phyloP scores from a whole-genome alignment of 2,329 filamentous ascomycete genomes.

The Thelonectria rubi region DNA sequence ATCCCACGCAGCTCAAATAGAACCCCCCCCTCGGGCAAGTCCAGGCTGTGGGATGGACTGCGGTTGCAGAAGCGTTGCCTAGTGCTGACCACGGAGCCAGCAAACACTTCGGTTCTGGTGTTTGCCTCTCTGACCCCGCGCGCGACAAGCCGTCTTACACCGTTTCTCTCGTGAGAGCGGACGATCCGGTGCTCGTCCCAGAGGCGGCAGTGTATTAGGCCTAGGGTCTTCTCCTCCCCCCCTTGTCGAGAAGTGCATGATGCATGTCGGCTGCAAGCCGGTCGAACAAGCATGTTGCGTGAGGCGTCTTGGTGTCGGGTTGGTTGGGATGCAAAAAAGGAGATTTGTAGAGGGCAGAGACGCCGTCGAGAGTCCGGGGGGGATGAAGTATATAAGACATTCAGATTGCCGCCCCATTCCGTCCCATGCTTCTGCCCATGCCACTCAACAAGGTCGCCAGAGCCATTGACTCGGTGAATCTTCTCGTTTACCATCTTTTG shows the following conservation, averaged over 20 bases:
- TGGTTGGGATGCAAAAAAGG: not conserved
- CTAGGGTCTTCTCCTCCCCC: not conserved
- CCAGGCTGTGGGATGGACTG: no score
- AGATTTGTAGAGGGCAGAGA: no score
- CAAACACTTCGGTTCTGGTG: no score
- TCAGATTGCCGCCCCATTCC: not conserved
- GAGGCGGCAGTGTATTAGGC: not conserved
- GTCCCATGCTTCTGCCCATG: not conserved
- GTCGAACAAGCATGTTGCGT: not conserved
- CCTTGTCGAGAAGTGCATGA: not conserved
- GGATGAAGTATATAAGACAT: not conserved
- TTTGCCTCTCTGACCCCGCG: no score
- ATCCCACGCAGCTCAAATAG: no score
- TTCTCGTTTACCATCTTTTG: constrained; percentile 9
- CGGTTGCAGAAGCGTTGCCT: no score
- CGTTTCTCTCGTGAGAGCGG: no score
- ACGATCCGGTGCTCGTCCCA: no score
- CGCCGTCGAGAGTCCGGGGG: not conserved
- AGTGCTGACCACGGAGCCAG: no score
- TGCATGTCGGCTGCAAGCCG: constrained; percentile 7
- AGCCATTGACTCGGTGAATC: constrained; percentile 7
- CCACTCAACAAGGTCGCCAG: not conserved
- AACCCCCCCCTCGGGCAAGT: no score
- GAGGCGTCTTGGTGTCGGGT: not conserved
- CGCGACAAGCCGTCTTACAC: no score